Evolutionary conservation across 768 basidiomycete genomes (phyloP).

Genomic region (Dentipellis fragilis): DNA sequence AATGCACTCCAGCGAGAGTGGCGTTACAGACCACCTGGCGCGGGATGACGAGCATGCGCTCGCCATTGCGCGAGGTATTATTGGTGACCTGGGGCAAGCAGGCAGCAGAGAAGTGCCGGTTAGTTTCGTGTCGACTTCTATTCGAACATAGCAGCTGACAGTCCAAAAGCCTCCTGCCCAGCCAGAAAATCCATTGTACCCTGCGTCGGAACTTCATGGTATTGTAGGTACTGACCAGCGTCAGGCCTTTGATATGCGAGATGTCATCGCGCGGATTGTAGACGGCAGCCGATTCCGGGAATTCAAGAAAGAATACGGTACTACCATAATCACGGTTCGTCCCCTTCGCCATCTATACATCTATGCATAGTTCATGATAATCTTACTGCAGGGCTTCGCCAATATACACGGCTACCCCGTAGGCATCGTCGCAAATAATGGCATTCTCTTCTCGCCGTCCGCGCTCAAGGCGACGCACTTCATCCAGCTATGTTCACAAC

Average conservation of each 20-base stretch:
- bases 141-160: constrained; percentile 1
- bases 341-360: not conserved
- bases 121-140: constrained; percentile 18
- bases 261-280: constrained; percentile 84
- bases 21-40: constrained; percentile 85
- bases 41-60: constrained; percentile 81
- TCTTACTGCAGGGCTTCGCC: constrained; percentile 59
- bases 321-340: constrained; percentile 79
- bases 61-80: constrained; percentile 62
- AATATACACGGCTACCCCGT: constrained; percentile 83
- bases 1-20: constrained; percentile 89
- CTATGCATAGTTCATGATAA: not conserved
- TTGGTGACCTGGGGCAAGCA: constrained; percentile 67
- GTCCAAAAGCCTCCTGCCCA: constrained; percentile 34
- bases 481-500: constrained; percentile 88
- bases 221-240: constrained; percentile 87
- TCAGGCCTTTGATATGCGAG: constrained; percentile 88
- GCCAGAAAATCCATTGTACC: constrained; percentile 69
- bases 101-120: constrained; percentile 42
- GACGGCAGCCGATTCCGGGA: constrained; percentile 89
- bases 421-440: constrained; percentile 90
- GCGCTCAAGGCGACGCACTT: constrained; percentile 94
- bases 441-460: constrained; percentile 88
- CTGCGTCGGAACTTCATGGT: constrained; percentile 75
- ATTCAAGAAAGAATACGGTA: constrained; percentile 93